Percentiles rank a stretch among this genome's conserved stretches.
phyloP scores from a whole-genome alignment of 2,329 filamentous ascomycete genomes.

The Ophiostoma tasmaniense region DNA sequence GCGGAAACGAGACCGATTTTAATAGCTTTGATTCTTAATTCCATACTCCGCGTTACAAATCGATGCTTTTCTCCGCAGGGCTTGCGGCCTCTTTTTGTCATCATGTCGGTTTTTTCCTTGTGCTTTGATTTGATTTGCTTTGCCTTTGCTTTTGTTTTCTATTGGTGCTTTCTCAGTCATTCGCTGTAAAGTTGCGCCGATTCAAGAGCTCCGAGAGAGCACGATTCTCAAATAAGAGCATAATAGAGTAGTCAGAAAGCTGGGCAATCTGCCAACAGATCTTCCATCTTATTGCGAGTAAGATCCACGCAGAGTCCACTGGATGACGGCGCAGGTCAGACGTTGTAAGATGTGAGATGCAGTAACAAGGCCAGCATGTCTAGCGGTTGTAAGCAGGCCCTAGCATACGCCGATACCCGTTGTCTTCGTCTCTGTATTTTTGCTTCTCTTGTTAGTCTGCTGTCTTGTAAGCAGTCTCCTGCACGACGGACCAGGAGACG shows the following conservation, averaged over 20 bases:
- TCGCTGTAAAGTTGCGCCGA: constrained; percentile 5
- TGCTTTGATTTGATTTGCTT: background rate
- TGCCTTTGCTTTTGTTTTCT: background rate
- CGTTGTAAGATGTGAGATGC: background rate
- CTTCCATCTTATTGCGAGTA: background rate
- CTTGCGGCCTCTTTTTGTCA: background rate
- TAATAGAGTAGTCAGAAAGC: background rate
- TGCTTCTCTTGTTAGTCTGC: background rate
- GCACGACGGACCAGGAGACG: background rate
- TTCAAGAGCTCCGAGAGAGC: background rate
- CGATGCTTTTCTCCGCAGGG: background rate
- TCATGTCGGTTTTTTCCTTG: background rate
- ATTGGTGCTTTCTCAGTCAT: background rate
- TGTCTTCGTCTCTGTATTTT: too few relatives aligned
- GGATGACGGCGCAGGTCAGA: background rate
- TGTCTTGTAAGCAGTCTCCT: background rate
- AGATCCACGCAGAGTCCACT: background rate
- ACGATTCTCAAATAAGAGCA: background rate
- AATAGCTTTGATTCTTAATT: background rate
- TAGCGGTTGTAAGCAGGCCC: background rate
- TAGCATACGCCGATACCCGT: too few relatives aligned
- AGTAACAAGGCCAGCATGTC: background rate
- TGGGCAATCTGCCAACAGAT: background rate
- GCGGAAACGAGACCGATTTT: background rate
- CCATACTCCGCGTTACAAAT: background rate